Percentiles rank a stretch among this genome's conserved stretches.
These are phyloP conservation scores for Colletotrichum horii DNA, from an alignment of 2,329 filamentous ascomycete species.

Conservation along the genomic window DNA sequence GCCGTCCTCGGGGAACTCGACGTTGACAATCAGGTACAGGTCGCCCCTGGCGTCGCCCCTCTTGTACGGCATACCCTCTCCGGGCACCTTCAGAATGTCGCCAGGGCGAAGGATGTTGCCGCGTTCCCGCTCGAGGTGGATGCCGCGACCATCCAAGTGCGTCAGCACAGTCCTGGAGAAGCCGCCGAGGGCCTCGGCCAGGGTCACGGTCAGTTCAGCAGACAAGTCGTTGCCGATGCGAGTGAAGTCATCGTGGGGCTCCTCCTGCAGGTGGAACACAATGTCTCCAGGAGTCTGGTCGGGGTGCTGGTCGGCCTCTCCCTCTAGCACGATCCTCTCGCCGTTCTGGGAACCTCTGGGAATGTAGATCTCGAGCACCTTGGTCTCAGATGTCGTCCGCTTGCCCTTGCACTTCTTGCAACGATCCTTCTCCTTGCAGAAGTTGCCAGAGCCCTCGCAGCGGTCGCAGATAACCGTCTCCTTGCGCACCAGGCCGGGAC, in stretches of 20 bases:
- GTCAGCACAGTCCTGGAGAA: slow-evolving; percentile 91
- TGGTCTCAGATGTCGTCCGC: slow-evolving; percentile 84
- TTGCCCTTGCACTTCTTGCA: slow-evolving; percentile 99
- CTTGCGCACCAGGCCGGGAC: slow-evolving; percentile 84
- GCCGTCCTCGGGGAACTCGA: slow-evolving; percentile 86
- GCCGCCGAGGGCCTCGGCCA: slow-evolving; percentile 84
- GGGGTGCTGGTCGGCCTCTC: slow-evolving; percentile 91
- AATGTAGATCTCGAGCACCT: slow-evolving; percentile 96
- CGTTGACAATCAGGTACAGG: slow-evolving; percentile 83
- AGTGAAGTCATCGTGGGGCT: slow-evolving; percentile 80
- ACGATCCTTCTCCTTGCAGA: slow-evolving; percentile 94
- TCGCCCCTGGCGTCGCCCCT: slow-evolving; percentile 84
- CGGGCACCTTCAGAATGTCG: slow-evolving; percentile 82
- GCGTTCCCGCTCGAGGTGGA: slow-evolving; percentile 78
- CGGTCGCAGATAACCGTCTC: slow-evolving; percentile 80
- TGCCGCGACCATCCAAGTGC: slow-evolving; percentile 92
- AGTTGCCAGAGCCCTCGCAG: slow-evolving; percentile 83
- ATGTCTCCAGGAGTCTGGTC: slow-evolving; percentile 92
- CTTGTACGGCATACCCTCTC: slow-evolving; percentile 96
- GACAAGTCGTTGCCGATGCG: slow-evolving; percentile 85
- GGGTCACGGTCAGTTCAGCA: slow-evolving; percentile 79
- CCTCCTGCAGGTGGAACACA: slow-evolving; percentile 85
- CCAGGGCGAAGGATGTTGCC: slow-evolving; percentile 84
- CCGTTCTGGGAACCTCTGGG: slow-evolving; percentile 85
- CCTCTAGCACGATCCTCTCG: slow-evolving; percentile 87